phyloP scores from a whole-genome alignment of 768 basidiomycete genomes.

The Trametes punicea region DNA sequence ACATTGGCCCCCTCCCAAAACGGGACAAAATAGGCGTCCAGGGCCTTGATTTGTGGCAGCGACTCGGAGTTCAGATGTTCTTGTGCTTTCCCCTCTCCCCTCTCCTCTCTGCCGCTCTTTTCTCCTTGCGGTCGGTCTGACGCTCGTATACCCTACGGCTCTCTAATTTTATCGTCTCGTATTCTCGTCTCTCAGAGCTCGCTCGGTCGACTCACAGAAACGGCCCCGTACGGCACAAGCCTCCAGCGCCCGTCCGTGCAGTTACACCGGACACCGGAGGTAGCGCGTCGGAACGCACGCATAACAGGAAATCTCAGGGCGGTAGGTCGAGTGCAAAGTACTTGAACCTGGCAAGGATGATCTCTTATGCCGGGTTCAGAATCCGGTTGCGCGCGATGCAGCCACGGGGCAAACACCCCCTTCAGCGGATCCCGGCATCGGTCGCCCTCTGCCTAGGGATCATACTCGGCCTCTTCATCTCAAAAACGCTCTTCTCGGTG shows the following conservation, averaged over 20 bases:
- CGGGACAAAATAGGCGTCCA: conserved; percentile 13
- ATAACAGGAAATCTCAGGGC: neutral
- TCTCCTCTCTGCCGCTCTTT: neutral
- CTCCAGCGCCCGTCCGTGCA: neutral
- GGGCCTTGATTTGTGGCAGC: neutral
- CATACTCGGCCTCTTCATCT: conserved; percentile 27
- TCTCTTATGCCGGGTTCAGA: conserved; percentile 11
- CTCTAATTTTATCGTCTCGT: conserved; percentile 10
- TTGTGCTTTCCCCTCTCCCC: neutral
- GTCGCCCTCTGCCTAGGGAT: conserved; percentile 28
- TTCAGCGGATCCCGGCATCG: conserved; percentile 30
- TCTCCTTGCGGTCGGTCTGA: neutral
- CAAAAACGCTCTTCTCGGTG: conserved; percentile 26
- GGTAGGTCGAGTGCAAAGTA: conserved; percentile 11
- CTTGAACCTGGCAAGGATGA: conserved; percentile 4
- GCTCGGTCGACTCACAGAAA: neutral
- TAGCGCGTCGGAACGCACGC: conserved; percentile 11
- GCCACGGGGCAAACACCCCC: conserved; percentile 25
- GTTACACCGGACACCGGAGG: conserved; percentile 13
- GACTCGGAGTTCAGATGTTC: neutral
- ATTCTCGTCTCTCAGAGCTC: neutral
- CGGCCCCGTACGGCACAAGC: neutral
- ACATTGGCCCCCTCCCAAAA: neutral
- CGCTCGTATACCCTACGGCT: conserved; percentile 6
- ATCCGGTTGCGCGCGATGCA: conserved; percentile 22